These are phyloP conservation scores for Talaromyces rugulosus DNA, from an alignment of 2,329 filamentous ascomycete species.

Conservation along the genomic window DNA sequence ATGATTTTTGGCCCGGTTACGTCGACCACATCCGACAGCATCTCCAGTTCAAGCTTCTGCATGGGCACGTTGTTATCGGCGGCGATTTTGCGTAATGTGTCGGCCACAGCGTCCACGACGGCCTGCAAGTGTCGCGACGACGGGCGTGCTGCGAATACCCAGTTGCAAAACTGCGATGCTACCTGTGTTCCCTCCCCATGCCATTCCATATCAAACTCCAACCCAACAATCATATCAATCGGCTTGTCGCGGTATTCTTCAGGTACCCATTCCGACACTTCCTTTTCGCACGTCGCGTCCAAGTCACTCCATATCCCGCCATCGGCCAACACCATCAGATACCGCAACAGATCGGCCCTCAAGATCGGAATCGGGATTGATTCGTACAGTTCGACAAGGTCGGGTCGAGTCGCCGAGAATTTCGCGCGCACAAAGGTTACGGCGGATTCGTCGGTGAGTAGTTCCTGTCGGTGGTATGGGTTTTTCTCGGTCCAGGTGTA, in stretches of 20 bases:
- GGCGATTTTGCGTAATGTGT: slow-evolving; percentile 17
- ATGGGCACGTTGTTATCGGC: slow-evolving; percentile 14
- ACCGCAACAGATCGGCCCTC: slow-evolving; percentile 41
- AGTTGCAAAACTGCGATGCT: slow-evolving; percentile 22
- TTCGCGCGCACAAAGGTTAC: slow-evolving; percentile 28
- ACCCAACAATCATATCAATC: slow-evolving; percentile 32
- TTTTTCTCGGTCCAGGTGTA: slow-evolving; percentile 26
- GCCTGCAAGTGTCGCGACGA: slow-evolving; percentile 17
- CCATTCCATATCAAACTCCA: slow-evolving; percentile 25
- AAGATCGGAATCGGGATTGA: slow-evolving; percentile 34
- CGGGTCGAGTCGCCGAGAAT: slow-evolving; percentile 28
- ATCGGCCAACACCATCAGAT: slow-evolving; percentile 37
- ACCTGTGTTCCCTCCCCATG: slow-evolving; percentile 7
- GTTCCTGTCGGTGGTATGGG: slow-evolving; percentile 17
- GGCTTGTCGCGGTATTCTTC: slow-evolving; percentile 21
- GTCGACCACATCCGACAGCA: slow-evolving; percentile 24
- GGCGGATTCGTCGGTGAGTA: slow-evolving; percentile 28
- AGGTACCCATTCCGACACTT: slow-evolving; percentile 36
- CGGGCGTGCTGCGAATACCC: slow-evolving; percentile 19
- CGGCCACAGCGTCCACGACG: slow-evolving; percentile 18
- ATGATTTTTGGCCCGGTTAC: slow-evolving; percentile 26
- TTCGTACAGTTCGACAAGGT: slow-evolving; percentile 35
- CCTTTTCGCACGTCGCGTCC: slow-evolving; percentile 32
- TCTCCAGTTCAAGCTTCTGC: slow-evolving; percentile 18
- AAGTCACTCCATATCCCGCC: slow-evolving; percentile 43